These are phyloP conservation scores for Herpetomonas tarakana DNA, from an alignment of 208 protist genomes.

Conservation along the genomic window DNA sequence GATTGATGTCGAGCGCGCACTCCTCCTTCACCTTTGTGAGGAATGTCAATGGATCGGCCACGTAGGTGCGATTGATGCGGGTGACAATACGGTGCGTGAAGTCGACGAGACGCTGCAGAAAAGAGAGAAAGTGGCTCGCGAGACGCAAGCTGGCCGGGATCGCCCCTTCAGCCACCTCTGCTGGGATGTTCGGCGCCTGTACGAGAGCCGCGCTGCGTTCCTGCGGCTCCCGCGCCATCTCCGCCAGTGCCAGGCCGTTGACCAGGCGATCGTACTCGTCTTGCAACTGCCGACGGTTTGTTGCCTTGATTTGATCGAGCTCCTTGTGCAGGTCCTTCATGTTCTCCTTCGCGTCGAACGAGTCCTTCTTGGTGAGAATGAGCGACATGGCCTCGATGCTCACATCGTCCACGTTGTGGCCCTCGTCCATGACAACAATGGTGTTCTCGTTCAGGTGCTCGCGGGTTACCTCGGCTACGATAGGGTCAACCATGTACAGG, in stretches of 20 bases:
- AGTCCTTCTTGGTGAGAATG: constrained; percentile 91
- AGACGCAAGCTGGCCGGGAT: constrained; percentile 96
- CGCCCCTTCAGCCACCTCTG: constrained; percentile 88
- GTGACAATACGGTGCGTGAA: constrained; percentile 91
- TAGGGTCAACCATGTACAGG: constrained; percentile 98
- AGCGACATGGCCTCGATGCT: constrained; percentile 98
- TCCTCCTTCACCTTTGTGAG: constrained; percentile 88
- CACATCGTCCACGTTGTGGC: constrained; percentile 99
- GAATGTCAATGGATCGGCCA: constrained; percentile 86
- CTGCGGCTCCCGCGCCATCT: constrained; percentile 50
- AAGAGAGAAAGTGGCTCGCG: constrained; percentile 95
- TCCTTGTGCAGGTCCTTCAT: constrained; percentile 72
- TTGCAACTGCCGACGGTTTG: constrained; percentile 89
- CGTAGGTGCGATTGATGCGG: constrained; percentile 84
- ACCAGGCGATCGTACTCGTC: constrained; percentile 94
- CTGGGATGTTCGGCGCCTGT: constrained; percentile 49
- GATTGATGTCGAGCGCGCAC: constrained; percentile 78
- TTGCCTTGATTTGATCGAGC: constrained; percentile 77
- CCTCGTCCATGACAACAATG: constrained; percentile 99
- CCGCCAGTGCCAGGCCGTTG: constrained; percentile 82
- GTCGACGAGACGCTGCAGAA: constrained; percentile 93
- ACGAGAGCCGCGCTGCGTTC: constrained; percentile 17
- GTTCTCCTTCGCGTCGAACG: constrained; percentile 81
- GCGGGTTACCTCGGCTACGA: constrained; percentile 94
- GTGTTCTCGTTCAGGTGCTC: constrained; percentile 92